phyloP scores from a whole-genome alignment of 192 early-diverging fungal genomes.

The Chytriomyces sp. region DNA sequence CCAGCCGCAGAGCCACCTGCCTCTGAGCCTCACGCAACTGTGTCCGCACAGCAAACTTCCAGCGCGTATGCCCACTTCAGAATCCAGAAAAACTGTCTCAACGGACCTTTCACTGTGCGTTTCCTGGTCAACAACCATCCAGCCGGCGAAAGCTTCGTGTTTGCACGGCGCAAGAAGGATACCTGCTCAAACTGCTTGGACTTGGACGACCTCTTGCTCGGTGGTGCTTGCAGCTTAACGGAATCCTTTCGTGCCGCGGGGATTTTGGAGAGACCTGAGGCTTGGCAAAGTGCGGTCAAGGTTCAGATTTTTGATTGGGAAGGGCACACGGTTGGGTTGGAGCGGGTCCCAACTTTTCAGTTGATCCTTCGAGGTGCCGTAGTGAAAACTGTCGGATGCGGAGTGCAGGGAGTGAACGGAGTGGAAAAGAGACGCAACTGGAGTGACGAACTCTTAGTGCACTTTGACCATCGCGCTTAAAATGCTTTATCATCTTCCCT shows the following conservation, averaged over 20 bases:
- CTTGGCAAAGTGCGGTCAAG: not conserved
- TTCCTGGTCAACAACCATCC: not conserved
- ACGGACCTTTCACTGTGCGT: constrained; percentile 8
- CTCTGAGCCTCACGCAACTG: not conserved
- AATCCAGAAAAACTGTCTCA: constrained; percentile 11
- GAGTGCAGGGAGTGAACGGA: not conserved
- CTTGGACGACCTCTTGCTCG: constrained; percentile 6
- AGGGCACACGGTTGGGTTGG: not conserved
- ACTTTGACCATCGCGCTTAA: too few relatives aligned
- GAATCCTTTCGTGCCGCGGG: not conserved
- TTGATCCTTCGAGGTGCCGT: constrained; percentile 3
- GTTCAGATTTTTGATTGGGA: constrained; percentile 1
- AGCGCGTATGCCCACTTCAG: constrained; percentile 6
- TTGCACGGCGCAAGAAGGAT: not conserved
- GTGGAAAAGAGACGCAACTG: not conserved
- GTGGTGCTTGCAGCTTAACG: not conserved
- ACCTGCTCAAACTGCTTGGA: constrained; percentile 12
- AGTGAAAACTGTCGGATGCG: not conserved
- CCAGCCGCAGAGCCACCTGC: not conserved
- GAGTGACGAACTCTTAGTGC: too few relatives aligned
- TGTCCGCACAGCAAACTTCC: not conserved
- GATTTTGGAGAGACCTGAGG: not conserved
- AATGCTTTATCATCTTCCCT: too few relatives aligned
- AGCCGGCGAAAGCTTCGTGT: not conserved
- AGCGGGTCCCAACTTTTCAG: not conserved